These are phyloP conservation scores for Pseudocercospora fijiensis DNA, from an alignment of 2,329 filamentous ascomycete genomes.

Conservation along the genomic window DNA sequence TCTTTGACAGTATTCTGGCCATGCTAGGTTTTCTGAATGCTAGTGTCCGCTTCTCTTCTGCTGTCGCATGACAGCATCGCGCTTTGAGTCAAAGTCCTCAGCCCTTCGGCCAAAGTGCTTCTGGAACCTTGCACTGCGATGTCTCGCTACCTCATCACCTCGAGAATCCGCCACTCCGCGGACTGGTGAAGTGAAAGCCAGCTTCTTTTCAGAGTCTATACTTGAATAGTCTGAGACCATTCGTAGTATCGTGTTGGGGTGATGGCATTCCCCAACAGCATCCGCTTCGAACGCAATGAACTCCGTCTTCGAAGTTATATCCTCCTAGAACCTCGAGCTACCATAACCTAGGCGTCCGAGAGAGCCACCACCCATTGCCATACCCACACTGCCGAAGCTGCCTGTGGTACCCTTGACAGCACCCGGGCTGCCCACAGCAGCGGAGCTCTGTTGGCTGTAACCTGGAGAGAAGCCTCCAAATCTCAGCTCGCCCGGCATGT, in stretches of 20 bases:
- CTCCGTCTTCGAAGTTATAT: neutral
- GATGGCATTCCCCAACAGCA: no score
- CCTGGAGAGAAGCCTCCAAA: conserved; percentile 24
- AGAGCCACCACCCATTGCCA: neutral
- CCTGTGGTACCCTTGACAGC: neutral
- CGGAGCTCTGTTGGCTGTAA: neutral
- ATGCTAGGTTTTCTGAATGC: neutral
- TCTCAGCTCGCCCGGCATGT: conserved; percentile 25
- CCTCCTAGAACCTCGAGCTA: neutral
- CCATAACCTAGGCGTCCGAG: neutral
- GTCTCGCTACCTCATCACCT: neutral
- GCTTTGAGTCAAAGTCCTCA: neutral
- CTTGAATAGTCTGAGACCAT: no score
- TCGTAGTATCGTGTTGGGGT: no score
- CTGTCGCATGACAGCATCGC: neutral
- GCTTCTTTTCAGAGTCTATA: neutral
- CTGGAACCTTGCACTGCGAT: neutral
- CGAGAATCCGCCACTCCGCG: no score
- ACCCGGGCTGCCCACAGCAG: conserved; percentile 15
- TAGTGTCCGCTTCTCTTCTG: neutral
- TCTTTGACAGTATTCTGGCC: neutral
- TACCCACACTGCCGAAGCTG: neutral
- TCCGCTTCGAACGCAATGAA: no score
- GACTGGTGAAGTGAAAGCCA: neutral
- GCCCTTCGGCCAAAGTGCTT: neutral